Base-by-base conservation (phyloP, 768 basidiomycete species). In the Amanita molliuscula region DNA sequence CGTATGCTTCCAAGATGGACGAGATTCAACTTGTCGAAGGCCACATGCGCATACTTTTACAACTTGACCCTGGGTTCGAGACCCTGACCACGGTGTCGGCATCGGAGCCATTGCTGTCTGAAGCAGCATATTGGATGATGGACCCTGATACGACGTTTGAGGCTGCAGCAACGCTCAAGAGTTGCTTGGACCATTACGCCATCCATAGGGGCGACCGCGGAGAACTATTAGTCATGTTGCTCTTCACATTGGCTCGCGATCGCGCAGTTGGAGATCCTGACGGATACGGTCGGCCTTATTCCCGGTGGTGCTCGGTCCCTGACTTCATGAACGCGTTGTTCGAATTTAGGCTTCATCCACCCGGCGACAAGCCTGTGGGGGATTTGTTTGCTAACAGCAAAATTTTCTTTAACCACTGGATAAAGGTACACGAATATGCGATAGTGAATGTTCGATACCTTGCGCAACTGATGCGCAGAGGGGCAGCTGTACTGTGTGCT, bases 401-500 rank as follows among this genome's bases (percentile, higher is more conserved):
- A 9, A 55, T 65, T 36, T 57, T 65, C 51, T 67, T 66, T 57
- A 66, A 57, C 41, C 65, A 67, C 52, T 64, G 59, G 35, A 52
- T 67, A 56, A 62, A 63, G 45, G 59, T 62, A 10, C 53, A 62
- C 42, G 48, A 65, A 38, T 54, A 51, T 28, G 44, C 44, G n/a
- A 51, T 53, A 26, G 52, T 65, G 18, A 53, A 60, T 47, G 38
- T 38, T 35, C n/a, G 55, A 43, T 57, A 50, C 46, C 56, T 65
- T n/a, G 10, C 2, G 43, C 23, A 29, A 13, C 28, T 28, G 25
- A 44, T 44, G 23, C 25, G 25, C 28, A 26, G 43, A 28, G 43
- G 43, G 25, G 43, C 43, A 28, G 43, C 43, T 31, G 10, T 44
- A 11, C 43, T 44, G 2, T 44, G 43, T 29, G 7, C 43, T 31